Evolutionary conservation across 345 rosid species (phyloP).

Genomic region (Zanthoxylum bungeanum): DNA sequence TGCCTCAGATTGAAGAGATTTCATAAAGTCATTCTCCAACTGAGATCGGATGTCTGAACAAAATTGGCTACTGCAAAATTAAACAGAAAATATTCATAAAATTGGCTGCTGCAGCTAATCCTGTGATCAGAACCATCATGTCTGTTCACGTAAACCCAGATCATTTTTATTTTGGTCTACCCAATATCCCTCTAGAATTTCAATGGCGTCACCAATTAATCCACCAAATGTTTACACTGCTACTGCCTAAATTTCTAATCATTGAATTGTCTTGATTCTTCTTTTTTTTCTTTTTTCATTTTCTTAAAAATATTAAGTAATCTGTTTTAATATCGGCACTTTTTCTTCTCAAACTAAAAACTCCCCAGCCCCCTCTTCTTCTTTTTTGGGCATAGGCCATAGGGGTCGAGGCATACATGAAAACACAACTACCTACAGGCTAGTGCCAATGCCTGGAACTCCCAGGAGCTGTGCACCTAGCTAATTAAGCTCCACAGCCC

Average conservation of each 20-base stretch:
- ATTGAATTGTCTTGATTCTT: not conserved
- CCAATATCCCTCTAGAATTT: not conserved
- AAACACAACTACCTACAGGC: not conserved
- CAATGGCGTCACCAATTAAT: not conserved
- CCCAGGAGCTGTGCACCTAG: not conserved
- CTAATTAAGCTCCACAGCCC: not conserved
- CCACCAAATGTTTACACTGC: not conserved
- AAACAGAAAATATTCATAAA: too few species aligned
- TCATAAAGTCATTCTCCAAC: constrained; percentile 79
- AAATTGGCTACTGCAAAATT: constrained; percentile 78
- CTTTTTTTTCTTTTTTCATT: not conserved
- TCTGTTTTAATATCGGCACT: not conserved
- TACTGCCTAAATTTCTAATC: not conserved
- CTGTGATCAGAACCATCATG: not conserved
- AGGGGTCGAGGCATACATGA: not conserved
- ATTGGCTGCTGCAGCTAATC: not conserved
- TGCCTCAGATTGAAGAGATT: constrained; percentile 77
- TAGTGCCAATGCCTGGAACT: not conserved
- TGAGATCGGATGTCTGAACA: constrained; percentile 59
- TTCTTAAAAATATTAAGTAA: not conserved
- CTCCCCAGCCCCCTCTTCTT: not conserved
- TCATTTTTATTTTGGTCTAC: not conserved
- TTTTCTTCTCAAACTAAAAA: not conserved
- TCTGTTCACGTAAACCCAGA: not conserved
- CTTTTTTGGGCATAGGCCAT: too few species aligned